phyloP scores from a whole-genome alignment of 768 basidiomycete species.

The Rhodocollybia butyracea region DNA sequence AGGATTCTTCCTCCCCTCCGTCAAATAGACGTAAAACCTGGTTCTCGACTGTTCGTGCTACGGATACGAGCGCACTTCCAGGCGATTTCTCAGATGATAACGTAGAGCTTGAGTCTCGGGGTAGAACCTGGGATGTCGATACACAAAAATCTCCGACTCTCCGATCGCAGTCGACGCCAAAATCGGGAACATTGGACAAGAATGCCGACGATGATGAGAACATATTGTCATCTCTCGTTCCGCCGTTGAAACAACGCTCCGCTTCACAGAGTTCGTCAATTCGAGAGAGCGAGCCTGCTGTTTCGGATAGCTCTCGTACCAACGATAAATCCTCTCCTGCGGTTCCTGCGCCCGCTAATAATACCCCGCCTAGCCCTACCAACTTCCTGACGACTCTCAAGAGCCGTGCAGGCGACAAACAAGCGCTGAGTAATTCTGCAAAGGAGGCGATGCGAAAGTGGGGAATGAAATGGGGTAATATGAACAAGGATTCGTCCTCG shows the following conservation, averaged over 20 bases:
- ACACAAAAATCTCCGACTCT: conserved; percentile 21
- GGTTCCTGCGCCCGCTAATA: conserved; percentile 20
- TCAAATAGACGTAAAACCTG: conserved; percentile 47
- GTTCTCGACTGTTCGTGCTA: conserved; percentile 47
- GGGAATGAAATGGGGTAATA: conserved; percentile 76
- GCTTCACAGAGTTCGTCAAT: conserved; percentile 45
- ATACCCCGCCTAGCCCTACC: conserved; percentile 43
- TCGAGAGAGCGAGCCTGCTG: conserved; percentile 22
- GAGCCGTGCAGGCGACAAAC: conserved; percentile 77
- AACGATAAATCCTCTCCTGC: conserved; percentile 25
- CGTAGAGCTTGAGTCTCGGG: conserved; percentile 29
- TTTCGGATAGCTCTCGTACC: conserved; percentile 1
- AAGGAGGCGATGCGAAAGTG: conserved; percentile 91
- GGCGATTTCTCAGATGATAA: conserved; percentile 18
- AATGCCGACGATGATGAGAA: not conserved
- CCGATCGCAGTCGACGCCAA: conserved; percentile 34
- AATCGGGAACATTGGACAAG: conserved; percentile 3
- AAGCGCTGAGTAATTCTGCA: conserved; percentile 79
- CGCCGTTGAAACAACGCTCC: conserved; percentile 32
- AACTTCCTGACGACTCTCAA: conserved; percentile 79
- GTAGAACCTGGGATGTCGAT: conserved; percentile 32
- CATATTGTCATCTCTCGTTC: not conserved
- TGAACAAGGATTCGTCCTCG: conserved; percentile 49
- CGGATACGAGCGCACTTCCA: conserved; percentile 25
- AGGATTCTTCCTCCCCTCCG: not conserved